Percentiles rank a stretch among this genome's conserved stretches.
Evolutionary conservation across 495 filamentous ascomycete genomes (phyloP).

Genomic region (Pyrenula aspistea): DNA sequence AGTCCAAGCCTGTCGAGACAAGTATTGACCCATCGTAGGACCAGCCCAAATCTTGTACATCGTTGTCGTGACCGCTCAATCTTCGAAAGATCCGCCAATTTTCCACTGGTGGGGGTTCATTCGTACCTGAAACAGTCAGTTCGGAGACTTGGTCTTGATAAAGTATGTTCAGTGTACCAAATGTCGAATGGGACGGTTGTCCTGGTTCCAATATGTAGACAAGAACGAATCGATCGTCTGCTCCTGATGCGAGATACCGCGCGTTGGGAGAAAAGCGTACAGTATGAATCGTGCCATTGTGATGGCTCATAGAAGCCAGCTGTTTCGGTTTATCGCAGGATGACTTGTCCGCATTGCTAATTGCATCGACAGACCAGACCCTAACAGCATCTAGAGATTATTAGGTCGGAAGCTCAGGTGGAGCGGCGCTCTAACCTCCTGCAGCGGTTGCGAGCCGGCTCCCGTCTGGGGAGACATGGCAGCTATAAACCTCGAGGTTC

Average conservation of each 20-base stretch:
- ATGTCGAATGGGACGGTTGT: conserved; percentile 59
- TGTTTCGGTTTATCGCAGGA: conserved; percentile 70
- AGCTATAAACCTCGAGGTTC: conserved; percentile 94
- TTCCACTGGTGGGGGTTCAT: conserved; percentile 85
- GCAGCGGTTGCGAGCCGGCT: conserved; percentile 82
- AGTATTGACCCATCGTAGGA: conserved; percentile 90
- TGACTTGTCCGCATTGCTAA: conserved; percentile 63
- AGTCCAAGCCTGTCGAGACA: conserved; percentile 92
- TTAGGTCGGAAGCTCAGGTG: background rate
- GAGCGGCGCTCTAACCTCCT: conserved; percentile 35
- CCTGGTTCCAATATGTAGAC: conserved; percentile 84
- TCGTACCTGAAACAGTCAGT: conserved; percentile 47
- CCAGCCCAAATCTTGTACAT: conserved; percentile 97
- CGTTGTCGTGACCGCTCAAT: conserved; percentile 93
- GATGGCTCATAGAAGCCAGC: conserved; percentile 93
- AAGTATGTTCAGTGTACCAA: conserved; percentile 40
- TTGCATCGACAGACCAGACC: conserved; percentile 93
- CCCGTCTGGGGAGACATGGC: conserved; percentile 91
- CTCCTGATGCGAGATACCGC: conserved; percentile 87
- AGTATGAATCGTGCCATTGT: conserved; percentile 92
- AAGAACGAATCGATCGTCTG: conserved; percentile 96
- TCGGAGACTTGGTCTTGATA: background rate
- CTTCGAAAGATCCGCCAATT: conserved; percentile 92
- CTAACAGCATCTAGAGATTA: conserved; percentile 70
- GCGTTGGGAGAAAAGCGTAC: conserved; percentile 92